Base-by-base conservation (phyloP, 2,329 filamentous ascomycete species). In the Dothidotthia symphoricarpi region DNA sequence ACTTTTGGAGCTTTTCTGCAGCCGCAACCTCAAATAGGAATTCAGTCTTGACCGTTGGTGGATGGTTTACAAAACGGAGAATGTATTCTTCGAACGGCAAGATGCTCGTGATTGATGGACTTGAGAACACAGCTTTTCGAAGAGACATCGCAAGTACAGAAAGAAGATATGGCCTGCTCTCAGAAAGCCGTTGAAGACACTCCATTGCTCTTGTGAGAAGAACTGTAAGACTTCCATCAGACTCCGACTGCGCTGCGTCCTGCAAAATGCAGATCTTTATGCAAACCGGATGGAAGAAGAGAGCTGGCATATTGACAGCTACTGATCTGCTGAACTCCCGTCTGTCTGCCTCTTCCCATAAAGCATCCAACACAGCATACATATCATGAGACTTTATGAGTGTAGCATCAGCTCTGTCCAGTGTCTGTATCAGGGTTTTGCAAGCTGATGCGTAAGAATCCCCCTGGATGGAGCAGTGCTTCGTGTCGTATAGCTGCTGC, bases 271-370 rank as follows among this genome's bases (percentile, higher is more conserved):
- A 57, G 3, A 43, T 19, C n/a, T 41, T 31, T 19, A 63, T 47
- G 47, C 61, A 60, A 11, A 19, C 37, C 7, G 57, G 53, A 39
- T 72, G 63, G 15, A 72, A 63, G 10, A 71, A 51, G 1, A 72
- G 29, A 4, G 43, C 35, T 3, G 70, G 66, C 7, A 73, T 26
- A 12, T 59, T 51, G 29, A 69, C 45, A 4, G 69, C 57, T 1
- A 69, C 59, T 2, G 54, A 53, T 42, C 70, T 67, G 10, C 67
- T 66, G 44, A 71, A 74, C 28, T 75, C 72, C 34, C 74, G 66
- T 32, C 69, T 69, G 40, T 74, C 73, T 2, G 72, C 53, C 41
- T 75, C 72, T 22, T 67, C 67, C 70, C 71, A 75, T n/a, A 75
- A 55, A 2, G 63, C 62, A 26, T 66, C 52, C 14, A 68, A 31